These are phyloP conservation scores for Oryza australiensis DNA, from an alignment of 176 grass and related monocot genomes.

Conservation along the genomic window DNA sequence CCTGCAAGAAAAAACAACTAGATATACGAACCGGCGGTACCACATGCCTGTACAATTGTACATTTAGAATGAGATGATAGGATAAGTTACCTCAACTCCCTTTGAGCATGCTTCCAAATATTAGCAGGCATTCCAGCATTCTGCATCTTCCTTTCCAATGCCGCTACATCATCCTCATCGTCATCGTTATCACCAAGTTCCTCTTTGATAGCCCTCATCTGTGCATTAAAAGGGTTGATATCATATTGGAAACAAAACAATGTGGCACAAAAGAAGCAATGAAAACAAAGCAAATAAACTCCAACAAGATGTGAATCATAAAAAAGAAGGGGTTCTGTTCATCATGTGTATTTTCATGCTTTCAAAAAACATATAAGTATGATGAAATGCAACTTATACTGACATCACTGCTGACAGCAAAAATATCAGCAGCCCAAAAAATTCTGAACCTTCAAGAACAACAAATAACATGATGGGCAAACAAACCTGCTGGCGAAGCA, in stretches of 20 bases:
- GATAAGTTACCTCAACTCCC: slow-evolving; percentile 78
- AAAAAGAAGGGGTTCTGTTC: not conserved
- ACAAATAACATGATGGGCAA: slow-evolving; percentile 5
- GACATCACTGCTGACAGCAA: not conserved
- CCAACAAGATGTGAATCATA: not conserved
- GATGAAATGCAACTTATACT: slow-evolving; percentile 8
- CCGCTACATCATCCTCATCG: slow-evolving; percentile 91
- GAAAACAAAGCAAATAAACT: not conserved
- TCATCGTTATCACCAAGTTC: slow-evolving; percentile 98
- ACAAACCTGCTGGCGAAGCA: slow-evolving; percentile 87
- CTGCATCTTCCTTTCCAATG: slow-evolving; percentile 99
- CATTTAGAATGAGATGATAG: slow-evolving; percentile 28
- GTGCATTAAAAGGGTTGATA: slow-evolving; percentile 11
- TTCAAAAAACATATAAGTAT: not conserved
- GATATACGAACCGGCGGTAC: not conserved
- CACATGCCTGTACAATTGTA: not conserved
- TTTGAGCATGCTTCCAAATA: slow-evolving; percentile 97
- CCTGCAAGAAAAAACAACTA: slow-evolving; percentile 50
- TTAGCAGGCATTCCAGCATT: slow-evolving; percentile 97
- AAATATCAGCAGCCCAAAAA: not conserved
- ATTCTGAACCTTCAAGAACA: not conserved
- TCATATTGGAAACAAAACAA: slow-evolving; percentile 27
- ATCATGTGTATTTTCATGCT: not conserved
- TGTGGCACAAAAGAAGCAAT: not conserved
- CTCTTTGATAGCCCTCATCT: slow-evolving; percentile 99